A percentile compares a stretch with the other conserved stretches of the same genome.
Conservation (phyloP, 352 stramenopile genomes). For the Phytophthora ramorum region DNA sequence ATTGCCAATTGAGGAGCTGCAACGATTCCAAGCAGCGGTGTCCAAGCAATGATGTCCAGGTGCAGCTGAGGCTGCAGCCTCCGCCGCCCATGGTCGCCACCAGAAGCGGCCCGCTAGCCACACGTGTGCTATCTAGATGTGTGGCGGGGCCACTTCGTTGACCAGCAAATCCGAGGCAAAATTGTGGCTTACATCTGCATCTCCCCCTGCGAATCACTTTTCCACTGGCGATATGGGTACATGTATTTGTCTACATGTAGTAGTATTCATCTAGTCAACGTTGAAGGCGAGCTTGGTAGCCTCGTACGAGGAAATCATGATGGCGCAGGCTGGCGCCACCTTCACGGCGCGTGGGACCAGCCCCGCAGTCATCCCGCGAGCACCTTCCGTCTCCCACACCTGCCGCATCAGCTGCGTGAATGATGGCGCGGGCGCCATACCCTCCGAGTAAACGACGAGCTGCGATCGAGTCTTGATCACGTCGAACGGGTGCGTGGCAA, state of each 20-base stretch:
- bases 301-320: slow-evolving; percentile 86
- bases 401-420: slow-evolving; percentile 56
- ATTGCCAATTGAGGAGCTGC: no score
- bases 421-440: slow-evolving; percentile 25
- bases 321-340: slow-evolving; percentile 77
- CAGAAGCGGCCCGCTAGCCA: no score
- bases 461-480: slow-evolving; percentile 95
- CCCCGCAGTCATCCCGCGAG: slow-evolving; percentile 52
- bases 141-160: slow-evolving; percentile 16
- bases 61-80: no score
- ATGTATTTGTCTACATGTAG: slow-evolving; percentile 1
- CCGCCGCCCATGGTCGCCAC: no score
- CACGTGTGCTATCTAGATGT: slow-evolving; percentile 10
- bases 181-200: slow-evolving; percentile 23
- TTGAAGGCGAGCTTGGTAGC: slow-evolving; percentile 68
- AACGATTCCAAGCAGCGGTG: no score
- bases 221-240: no score
- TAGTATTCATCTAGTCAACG: slow-evolving; percentile 25
- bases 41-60: no score
- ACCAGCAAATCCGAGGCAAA: slow-evolving; percentile 35
- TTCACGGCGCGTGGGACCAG: slow-evolving; percentile 69
- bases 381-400: slow-evolving; percentile 53
- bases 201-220: background rate
- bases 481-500: slow-evolving; percentile 95
- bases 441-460: slow-evolving; percentile 58